Percentiles rank a stretch among this genome's conserved stretches.
These are phyloP conservation scores for Parathielavia hyrcaniae DNA, from an alignment of 495 filamentous ascomycete species.

Conservation along the genomic window DNA sequence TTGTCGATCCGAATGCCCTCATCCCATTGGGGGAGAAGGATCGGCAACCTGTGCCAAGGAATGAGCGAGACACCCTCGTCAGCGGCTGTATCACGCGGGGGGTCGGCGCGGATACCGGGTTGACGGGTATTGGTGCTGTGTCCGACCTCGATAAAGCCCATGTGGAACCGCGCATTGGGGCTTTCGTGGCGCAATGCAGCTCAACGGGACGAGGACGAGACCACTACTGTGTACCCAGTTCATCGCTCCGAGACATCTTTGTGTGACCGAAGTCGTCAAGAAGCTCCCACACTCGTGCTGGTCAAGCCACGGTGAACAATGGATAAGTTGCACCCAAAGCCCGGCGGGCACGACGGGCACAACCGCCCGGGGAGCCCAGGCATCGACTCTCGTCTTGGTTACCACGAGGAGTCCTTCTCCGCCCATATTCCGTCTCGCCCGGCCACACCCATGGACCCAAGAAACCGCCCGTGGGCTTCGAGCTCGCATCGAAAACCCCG, in stretches of 20 bases:
- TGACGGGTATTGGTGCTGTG: background rate
- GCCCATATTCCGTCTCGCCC: slow-evolving; percentile 25
- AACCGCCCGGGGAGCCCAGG: background rate
- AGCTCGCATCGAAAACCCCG: slow-evolving; percentile 23
- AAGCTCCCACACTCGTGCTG: background rate
- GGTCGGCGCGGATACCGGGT: background rate
- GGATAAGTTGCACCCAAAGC: slow-evolving; percentile 26
- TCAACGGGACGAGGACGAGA: too few relatives aligned
- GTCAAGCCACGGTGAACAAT: slow-evolving; percentile 4
- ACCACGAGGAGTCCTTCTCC: slow-evolving; percentile 25
- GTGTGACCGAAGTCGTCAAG: too few relatives aligned
- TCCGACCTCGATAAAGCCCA: background rate
- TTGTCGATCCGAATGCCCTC: background rate
- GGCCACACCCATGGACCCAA: slow-evolving; percentile 13
- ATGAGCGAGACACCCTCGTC: background rate
- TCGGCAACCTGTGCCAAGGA: background rate
- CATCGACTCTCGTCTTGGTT: slow-evolving; percentile 2
- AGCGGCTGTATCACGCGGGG: slow-evolving; percentile 2
- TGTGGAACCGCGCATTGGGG: background rate
- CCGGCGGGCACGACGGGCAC: slow-evolving; percentile 13
- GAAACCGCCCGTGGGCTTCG: background rate
- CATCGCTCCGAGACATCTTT: too few relatives aligned
- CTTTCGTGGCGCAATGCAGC: background rate
- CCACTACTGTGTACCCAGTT: too few relatives aligned
- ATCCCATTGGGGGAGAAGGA: background rate